Evolutionary conservation across 2,329 filamentous ascomycete species (phyloP), one percentile per base, ranked within the genome.

Genomic region (Gaeumannomyces tritici): DNA sequence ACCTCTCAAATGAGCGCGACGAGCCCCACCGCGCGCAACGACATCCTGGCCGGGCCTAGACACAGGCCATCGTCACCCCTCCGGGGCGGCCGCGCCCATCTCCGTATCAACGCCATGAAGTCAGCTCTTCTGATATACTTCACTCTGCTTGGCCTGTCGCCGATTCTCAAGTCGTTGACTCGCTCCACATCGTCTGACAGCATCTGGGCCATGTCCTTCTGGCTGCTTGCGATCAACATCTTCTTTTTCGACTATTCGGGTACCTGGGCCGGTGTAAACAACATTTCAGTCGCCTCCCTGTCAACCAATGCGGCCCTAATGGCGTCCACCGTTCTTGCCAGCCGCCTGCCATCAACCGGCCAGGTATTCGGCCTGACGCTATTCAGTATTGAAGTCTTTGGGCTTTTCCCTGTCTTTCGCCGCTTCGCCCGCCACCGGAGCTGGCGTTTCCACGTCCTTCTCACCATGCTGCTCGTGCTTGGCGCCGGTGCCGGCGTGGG

Each of bases 201-300:
- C 56, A 99, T 99, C 72, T 99, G 95, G 95, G 91, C 95, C 63
- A 89, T 99, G 79, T 95, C 91, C 60, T 93, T 91, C 70, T 95
- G 92, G 87, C 82, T 99, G 57, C 85, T 99, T 65, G 85, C 90
- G 69, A 93, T 97, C 76, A 99, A 99, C 74, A 91, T 98, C 65
- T 96, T 96, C 75, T 97, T 96, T 73, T 98, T 97, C 71, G 95
- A 99, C 79, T 99, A 99, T 74, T 90, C 91, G 13, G 89, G 90
- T 55, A 83, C 84, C 42, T 55, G 80, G 78, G 75, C 85, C 73
- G 79, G 79, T 28, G 76, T 71, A 0, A 72, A 70, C 64, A 89
- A 87, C 68, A 88, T 90, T 67, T 88, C 88, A 0, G 73, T 75
- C 35, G 87, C 88, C 12, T 88, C 81, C 4, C 81, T 98, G 6